phyloP scores from a whole-genome alignment of 2,329 filamentous ascomycete species.

The Cladosporium sp. region DNA sequence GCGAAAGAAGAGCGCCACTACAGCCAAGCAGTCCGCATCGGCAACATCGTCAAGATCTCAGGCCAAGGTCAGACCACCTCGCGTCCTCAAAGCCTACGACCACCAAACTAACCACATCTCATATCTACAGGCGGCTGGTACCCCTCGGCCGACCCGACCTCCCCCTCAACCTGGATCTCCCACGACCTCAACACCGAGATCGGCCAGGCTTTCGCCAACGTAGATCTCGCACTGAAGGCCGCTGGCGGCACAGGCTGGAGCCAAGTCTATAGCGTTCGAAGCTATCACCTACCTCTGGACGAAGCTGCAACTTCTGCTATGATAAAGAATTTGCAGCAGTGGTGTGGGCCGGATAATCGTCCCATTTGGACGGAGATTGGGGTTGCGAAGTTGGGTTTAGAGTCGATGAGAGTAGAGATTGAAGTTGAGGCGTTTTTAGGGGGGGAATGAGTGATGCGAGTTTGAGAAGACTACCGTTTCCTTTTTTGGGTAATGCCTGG shows the following conservation, averaged over 20 bases:
- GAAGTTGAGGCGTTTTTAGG: slow-evolving; percentile 45
- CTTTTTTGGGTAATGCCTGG: too few relatives aligned
- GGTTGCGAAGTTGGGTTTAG: slow-evolving; percentile 49
- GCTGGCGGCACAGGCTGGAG: slow-evolving; percentile 58
- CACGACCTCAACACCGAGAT: slow-evolving; percentile 35
- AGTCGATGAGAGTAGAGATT: slow-evolving; percentile 60
- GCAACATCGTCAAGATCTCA: slow-evolving; percentile 37
- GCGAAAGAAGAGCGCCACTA: slow-evolving; percentile 37
- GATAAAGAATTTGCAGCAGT: slow-evolving; percentile 51
- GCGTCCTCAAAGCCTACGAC: not conserved
- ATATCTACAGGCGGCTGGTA: slow-evolving; percentile 38
- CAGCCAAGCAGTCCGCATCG: slow-evolving; percentile 39
- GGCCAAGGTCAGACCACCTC: slow-evolving; percentile 36
- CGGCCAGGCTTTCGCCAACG: slow-evolving; percentile 55
- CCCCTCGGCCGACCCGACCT: slow-evolving; percentile 31
- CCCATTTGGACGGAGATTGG: slow-evolving; percentile 58
- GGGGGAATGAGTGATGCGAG: not conserved
- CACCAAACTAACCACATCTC: not conserved
- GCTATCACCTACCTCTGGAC: slow-evolving; percentile 28
- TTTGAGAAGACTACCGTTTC: not conserved
- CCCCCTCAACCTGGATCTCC: slow-evolving; percentile 21
- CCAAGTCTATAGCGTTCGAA: slow-evolving; percentile 49
- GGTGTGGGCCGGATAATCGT: slow-evolving; percentile 51
- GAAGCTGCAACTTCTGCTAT: slow-evolving; percentile 39
- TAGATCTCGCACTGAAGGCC: slow-evolving; percentile 52